Base-by-base conservation (phyloP, 305 asterid species). In the Lippia alba region DNA sequence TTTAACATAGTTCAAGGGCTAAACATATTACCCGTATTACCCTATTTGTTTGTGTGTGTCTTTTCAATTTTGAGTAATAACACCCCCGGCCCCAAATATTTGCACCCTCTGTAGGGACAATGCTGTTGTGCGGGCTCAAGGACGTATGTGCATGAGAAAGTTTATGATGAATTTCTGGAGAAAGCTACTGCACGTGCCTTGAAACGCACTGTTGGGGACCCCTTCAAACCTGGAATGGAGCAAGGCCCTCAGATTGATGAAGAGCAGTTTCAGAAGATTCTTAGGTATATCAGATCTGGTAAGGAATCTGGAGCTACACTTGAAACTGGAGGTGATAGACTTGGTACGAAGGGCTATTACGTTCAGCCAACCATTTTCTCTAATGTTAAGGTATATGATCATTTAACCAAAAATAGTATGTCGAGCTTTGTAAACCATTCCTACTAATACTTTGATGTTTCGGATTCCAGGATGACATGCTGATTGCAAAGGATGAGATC, bases 91-190 rank as follows among this genome's bases (percentile, higher is more conserved):
- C 40, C 40, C 40, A n/a, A n/a, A 24, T 24, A 24, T 24, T 36
- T 56, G 59, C 19, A 53, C 71, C 41, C 49, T 74, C 48, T 80
- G 55, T 80, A 94, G 99, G 98, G 99, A 44, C 99, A 94, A 87
- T 89, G 98, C 78, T 94, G 98, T 77, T 91, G 98, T 84, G 94
- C 98, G 56, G 98, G 97, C 17, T 94, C 98, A n/a, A 75, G 96
- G 59, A 91, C 97, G 11, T 94, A n/a, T 72, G 96, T 94, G 53
- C 98, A 94, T 2, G 98, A 94, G 79, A 76, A 84, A 61, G 89
- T 94, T 32, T 89, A 94, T 58, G 97, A 87, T 81, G 97, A 94
- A 71, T 94, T 91, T 63, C 67, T 91, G 18, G 97, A 78, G 81
- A 94, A 94, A 84, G 94, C 99, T 56, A 90, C 79, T 69, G 88